phyloP scores from a whole-genome alignment of 306 rosid genomes.

The Vigna angularis region DNA sequence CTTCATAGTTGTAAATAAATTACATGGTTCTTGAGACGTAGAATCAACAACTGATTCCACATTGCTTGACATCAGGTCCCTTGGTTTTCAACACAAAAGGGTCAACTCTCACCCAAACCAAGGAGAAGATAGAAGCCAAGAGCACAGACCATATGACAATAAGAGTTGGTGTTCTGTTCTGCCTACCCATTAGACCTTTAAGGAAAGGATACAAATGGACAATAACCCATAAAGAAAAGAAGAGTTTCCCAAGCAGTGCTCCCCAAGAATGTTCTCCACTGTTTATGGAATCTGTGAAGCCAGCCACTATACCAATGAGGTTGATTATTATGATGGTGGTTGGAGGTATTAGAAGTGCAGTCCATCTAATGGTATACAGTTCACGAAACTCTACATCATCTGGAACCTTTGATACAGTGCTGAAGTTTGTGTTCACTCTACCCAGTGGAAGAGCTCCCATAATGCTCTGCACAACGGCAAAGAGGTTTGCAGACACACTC shows the following conservation, averaged over 20 bases:
- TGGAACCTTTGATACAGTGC: constrained; percentile 74
- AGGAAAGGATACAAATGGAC: constrained; percentile 96
- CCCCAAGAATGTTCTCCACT: constrained; percentile 94
- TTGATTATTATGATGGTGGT: constrained; percentile 82
- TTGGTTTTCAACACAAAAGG: constrained; percentile 93
- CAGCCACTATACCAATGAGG: constrained; percentile 93
- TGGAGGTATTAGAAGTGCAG: constrained; percentile 87
- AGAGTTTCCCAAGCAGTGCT: constrained; percentile 88
- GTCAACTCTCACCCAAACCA: constrained; percentile 94
- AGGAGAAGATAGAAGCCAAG: constrained; percentile 96
- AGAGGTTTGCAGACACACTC: constrained; percentile 85
- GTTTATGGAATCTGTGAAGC: constrained; percentile 92
- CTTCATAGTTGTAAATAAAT: not conserved
- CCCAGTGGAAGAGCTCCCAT: constrained; percentile 62
- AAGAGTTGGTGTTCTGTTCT: constrained; percentile 93
- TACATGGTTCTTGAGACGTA: not conserved
- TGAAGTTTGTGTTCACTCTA: constrained; percentile 71
- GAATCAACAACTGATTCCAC: constrained; percentile 91
- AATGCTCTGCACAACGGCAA: constrained; percentile 74
- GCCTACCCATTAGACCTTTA: constrained; percentile 94
- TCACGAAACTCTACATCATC: constrained; percentile 82
- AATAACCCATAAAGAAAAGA: constrained; percentile 93
- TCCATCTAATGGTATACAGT: constrained; percentile 85
- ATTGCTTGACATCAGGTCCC: constrained; percentile 87
- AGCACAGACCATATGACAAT: constrained; percentile 95